Evolutionary conservation across 768 basidiomycete genomes (phyloP), one percentile per base, ranked within the genome.

Genomic region (Trametes elegans): DNA sequence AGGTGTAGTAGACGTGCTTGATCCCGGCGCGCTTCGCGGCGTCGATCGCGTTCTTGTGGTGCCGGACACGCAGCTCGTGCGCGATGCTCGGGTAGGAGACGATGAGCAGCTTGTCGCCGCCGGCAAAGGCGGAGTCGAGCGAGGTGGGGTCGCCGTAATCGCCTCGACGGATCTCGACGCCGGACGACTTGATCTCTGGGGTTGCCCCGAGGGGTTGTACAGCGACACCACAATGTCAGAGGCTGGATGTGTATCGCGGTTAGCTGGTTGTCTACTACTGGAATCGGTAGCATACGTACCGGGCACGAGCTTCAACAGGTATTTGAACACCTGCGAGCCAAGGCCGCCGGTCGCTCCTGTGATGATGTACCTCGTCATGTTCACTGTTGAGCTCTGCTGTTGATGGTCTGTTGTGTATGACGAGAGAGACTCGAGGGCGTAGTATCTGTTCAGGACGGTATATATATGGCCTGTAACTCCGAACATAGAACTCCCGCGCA

Each of bases 281-380:
- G 24, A 7, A n/a, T 18, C 29, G 14, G 29, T 19, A 24, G 29
- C 19, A 38, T 46, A 31, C 34, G 9, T 43, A 64, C 66, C 42
- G 11, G 66, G 66, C 7, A 71, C 63, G 49, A 68, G 66, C 21
- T 60, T 49, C 36, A 70, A 55, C 29, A 70, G 58, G 54, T 71
- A 59, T 46, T 67, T 64, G 54, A 74, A 59, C 27, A 74, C 68
- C 18, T 63, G 66, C 11, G 68, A 68, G 29, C 73, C 73, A 19
- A 74, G 70, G 27, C 67, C 63, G 38, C 73, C 73, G 3, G 72
- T 73, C 9, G 70, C 62, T 11, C 73, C 73, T 7, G 73, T 73
- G 24, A 74, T 54, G 13, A 72, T 67, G 64, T 71, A 70, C 52
- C 64, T 70, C 19, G 51, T 57, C 66, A 67, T 65, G n/a, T n/a